Base-by-base conservation (phyloP, 2,329 filamentous ascomycete genomes). In the Mollisia scopiformis region DNA sequence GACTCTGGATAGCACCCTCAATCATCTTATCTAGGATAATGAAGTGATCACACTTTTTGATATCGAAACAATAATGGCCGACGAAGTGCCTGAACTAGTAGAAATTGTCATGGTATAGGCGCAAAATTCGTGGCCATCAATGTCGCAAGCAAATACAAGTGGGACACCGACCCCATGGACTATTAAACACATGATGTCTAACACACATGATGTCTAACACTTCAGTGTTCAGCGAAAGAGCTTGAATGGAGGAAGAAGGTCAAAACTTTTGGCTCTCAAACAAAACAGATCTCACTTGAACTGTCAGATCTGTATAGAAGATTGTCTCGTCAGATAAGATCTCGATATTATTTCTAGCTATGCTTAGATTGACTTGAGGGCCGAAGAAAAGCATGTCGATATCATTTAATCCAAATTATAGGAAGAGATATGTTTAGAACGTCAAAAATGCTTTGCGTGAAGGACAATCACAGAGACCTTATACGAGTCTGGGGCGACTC, bases 21-120 rank as follows among this genome's bases (percentile, higher is more conserved):
- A 73, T 80, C 57, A 87, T 68, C 53, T 76, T 76, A 68, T 86
- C 79, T 5, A 78, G 75, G 49, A 75, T 77, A 76, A 86, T 85
- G 75, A 87, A 84, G 53, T 66, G 64, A 76, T 87, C 83, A 65
- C 86, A 85, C 62, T 64, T 64, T 14, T 57, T 35, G 23, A 43
- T 54, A 23, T 84, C 84, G n/a, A n/a, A n/a, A n/a, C n/a, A n/a
- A n/a, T n/a, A n/a, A n/a, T n/a, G n/a, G n/a, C n/a, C n/a, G n/a
- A n/a, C n/a, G n/a, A n/a, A 33, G 54, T 30, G 21, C 52, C 62
- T n/a, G 19, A 54, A 19, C 55, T 55, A 10, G 51, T 37, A 6
- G 58, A 61, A 3, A 33, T 55, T 13, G 61, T 63, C 52, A 65
- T 51, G 10, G 53, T 53, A 30, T 52, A 56, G 3, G 62, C 65